Base-by-base conservation (phyloP, 2,329 filamentous ascomycete genomes). In the Colletotrichum sansevieriae region DNA sequence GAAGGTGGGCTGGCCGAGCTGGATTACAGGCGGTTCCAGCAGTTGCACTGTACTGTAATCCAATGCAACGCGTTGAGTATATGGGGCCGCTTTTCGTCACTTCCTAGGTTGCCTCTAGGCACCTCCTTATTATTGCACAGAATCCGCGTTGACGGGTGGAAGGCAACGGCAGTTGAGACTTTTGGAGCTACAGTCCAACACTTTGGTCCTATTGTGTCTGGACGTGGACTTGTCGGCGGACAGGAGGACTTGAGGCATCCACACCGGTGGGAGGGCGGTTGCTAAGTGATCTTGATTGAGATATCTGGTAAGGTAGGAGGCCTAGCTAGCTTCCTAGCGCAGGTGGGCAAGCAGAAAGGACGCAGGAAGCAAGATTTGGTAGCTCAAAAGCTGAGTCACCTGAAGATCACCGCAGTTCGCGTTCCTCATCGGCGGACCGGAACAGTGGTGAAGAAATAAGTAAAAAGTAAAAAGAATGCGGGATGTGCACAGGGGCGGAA, bases 401-500 rank as follows among this genome's bases (percentile, higher is more conserved):
- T 39, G 55, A 4, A 65, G 54, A 68, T 54, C 13, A 54, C 65
- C 54, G 54, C 46, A 54, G 61, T 12, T 49, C 47, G 22, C 46
- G 55, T 65, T 59, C 65, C 60, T 52, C 25, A 15, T 46, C 54
- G 22, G 49, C 22, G 9, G 49, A 52, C 20, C 25, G 49, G 29
- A 8, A 33, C 35, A 15, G 49, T 35, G 49, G 55, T 29, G 33
- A 52, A 39, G n/a, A 13, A 13, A 51, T 5, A 52, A 25, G 25
- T 4, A 1, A 5, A 25, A 62, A 52, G 33, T 11, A 18, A 35
- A 60, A 65, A 56, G 55, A 49, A 65, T 68, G 62, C 47, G 65
- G 62, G 65, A 68, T 68, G 65, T 68, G 62, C 65, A 44, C 65
- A 68, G 65, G 65, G 62, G 63, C 44, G 20, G 33, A 51, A 37